These are phyloP conservation scores for Aspergillus avenaceus DNA, from an alignment of 495 filamentous ascomycete genomes.

Conservation along the genomic window DNA sequence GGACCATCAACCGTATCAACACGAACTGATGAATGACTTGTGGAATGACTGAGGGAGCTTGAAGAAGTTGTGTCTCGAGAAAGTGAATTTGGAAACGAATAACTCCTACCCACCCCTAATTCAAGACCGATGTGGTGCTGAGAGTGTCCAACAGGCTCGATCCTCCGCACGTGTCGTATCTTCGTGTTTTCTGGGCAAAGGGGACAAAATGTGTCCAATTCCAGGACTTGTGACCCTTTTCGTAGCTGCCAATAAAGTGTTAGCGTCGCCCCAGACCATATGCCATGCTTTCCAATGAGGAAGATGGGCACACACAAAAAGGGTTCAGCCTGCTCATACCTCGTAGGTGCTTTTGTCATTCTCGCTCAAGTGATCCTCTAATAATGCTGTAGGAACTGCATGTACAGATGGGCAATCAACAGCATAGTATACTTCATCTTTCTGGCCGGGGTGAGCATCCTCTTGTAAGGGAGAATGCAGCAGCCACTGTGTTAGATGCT, in stretches of 20 bases:
- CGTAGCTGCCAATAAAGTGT: conserved; percentile 13
- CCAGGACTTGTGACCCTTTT: conserved; percentile 14
- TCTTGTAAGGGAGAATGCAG: conserved; percentile 15
- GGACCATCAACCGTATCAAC: conserved; percentile 10
- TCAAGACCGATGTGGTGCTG: conserved; percentile 9
- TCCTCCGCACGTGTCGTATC: conserved; percentile 22
- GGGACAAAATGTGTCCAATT: conserved; percentile 17
- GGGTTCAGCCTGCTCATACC: conserved; percentile 16
- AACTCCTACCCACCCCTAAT: conserved; percentile 11
- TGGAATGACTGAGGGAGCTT: conserved; percentile 23
- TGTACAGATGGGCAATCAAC: conserved; percentile 25
- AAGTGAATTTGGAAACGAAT: conserved; percentile 11
- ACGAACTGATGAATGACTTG: conserved; percentile 17
- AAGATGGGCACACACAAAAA: too few relatives aligned
- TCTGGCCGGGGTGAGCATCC: neutral
- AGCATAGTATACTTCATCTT: conserved; percentile 15
- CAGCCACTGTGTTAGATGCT: conserved; percentile 23
- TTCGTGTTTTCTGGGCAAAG: conserved; percentile 16
- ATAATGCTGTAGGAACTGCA: conserved; percentile 15
- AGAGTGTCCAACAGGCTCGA: conserved; percentile 19
- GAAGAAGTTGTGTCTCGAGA: conserved; percentile 20
- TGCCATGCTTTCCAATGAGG: too few relatives aligned
- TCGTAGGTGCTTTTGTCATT: conserved; percentile 18
- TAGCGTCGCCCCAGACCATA: too few relatives aligned
- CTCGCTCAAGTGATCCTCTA: conserved; percentile 19